Percentiles rank a stretch among this genome's conserved stretches.
phyloP scores from a whole-genome alignment of 1,284 basidiomycete species.

The Apiotrichum laibachii region DNA sequence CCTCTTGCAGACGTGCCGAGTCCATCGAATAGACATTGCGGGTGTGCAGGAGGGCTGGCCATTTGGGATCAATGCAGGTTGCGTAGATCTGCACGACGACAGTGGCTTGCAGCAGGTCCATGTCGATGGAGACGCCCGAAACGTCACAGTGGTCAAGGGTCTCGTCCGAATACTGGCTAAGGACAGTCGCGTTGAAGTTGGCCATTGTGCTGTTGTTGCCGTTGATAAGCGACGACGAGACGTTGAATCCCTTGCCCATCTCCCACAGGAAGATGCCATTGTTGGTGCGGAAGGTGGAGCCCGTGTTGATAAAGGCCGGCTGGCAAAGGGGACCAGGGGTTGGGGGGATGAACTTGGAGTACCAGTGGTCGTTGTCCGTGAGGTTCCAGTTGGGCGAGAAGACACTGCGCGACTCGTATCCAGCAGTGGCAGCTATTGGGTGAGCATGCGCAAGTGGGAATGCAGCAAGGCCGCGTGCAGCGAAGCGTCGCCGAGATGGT shows the following conservation, averaged over 20 bases:
- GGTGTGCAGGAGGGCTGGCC: slow-evolving; percentile 20
- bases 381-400: slow-evolving; percentile 25
- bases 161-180: slow-evolving; percentile 20
- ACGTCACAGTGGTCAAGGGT: slow-evolving; percentile 21
- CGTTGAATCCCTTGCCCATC: slow-evolving; percentile 27
- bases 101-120: slow-evolving; percentile 19
- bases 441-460: neutral
- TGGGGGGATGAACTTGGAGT: slow-evolving; percentile 21
- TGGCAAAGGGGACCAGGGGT: slow-evolving; percentile 17
- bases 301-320: slow-evolving; percentile 23
- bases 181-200: slow-evolving; percentile 21
- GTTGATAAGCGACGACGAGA: slow-evolving; percentile 2
- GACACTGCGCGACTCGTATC: slow-evolving; percentile 15
- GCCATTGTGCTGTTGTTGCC: slow-evolving; percentile 11
- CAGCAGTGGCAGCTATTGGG: slow-evolving; percentile 19
- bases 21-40: slow-evolving; percentile 17
- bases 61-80: slow-evolving; percentile 26
- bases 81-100: slow-evolving; percentile 21
- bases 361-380: slow-evolving; percentile 26
- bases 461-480: too few relatives aligned
- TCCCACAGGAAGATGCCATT: slow-evolving; percentile 25
- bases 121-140: slow-evolving; percentile 18
- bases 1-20: slow-evolving; percentile 10
- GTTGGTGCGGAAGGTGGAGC: slow-evolving; percentile 19
- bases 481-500: too few relatives aligned